phyloP scores from a whole-genome alignment of 2,329 filamentous ascomycete species.

The Daldinia sp. region DNA sequence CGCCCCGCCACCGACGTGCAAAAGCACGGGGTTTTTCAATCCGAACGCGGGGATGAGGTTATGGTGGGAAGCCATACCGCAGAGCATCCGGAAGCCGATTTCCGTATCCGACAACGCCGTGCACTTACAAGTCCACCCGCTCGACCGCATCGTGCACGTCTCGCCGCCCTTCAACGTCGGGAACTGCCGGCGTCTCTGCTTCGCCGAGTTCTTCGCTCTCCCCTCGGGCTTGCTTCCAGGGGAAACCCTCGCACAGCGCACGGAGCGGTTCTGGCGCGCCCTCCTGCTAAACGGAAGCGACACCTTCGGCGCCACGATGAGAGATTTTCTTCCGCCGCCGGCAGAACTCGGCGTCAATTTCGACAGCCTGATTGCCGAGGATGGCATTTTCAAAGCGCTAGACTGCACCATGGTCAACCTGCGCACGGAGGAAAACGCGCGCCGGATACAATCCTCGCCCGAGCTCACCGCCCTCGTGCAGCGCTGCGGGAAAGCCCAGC shows the following conservation, averaged over 20 bases:
- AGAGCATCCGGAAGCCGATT: slow-evolving; percentile 24
- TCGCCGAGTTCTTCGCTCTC: slow-evolving; percentile 23
- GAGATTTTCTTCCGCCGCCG: neutral
- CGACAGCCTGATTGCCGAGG: slow-evolving; percentile 35
- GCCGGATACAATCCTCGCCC: slow-evolving; percentile 20
- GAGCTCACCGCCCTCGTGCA: slow-evolving; percentile 23
- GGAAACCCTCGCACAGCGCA: slow-evolving; percentile 5
- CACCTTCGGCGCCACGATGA: neutral
- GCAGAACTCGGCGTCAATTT: slow-evolving; percentile 18
- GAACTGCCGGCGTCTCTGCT: slow-evolving; percentile 32
- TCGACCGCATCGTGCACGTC: slow-evolving; percentile 36
- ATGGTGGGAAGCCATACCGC: slow-evolving; percentile 33
- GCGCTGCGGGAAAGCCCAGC: slow-evolving; percentile 15
- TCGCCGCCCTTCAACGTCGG: slow-evolving; percentile 36
- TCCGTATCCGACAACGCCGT: slow-evolving; percentile 20
- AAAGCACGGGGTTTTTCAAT: neutral
- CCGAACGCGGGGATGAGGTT: slow-evolving; percentile 24
- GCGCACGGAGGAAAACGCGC: slow-evolving; percentile 22
- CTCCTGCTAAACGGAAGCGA: slow-evolving; percentile 31
- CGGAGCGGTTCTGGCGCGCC: slow-evolving; percentile 38
- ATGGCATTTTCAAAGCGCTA: slow-evolving; percentile 26
- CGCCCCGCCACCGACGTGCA: neutral
- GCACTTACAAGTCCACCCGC: slow-evolving; percentile 30
- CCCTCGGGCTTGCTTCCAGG: slow-evolving; percentile 2
- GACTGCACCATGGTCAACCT: slow-evolving; percentile 29